A percentile compares a stretch with the other conserved stretches of the same genome.
These are phyloP conservation scores for Colletotrichum musae DNA, from an alignment of 2,329 filamentous ascomycete genomes.

Conservation along the genomic window DNA sequence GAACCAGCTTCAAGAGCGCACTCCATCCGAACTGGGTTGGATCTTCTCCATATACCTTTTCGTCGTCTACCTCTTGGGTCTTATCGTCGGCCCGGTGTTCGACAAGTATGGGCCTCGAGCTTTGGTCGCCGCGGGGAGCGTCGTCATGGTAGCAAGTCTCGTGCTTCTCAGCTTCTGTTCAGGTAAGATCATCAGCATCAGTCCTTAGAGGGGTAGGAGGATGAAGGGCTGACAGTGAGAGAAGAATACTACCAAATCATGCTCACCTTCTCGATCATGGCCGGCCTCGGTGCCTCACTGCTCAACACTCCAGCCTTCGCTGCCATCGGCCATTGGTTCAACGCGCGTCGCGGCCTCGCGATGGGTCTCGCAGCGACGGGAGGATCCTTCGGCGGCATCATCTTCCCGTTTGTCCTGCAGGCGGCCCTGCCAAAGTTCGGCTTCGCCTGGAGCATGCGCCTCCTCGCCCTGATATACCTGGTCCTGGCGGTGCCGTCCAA, in stretches of 20 bases:
- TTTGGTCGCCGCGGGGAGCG: conserved; percentile 77
- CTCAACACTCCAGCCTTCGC: conserved; percentile 88
- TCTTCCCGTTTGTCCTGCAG: conserved; percentile 71
- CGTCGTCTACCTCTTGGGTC: conserved; percentile 84
- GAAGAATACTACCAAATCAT: conserved; percentile 87
- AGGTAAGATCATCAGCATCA: conserved; percentile 55
- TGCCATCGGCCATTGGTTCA: conserved; percentile 87
- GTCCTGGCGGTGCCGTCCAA: conserved; percentile 60
- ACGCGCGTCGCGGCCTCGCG: conserved; percentile 80
- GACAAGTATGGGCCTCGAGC: conserved; percentile 85
- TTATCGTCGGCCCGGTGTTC: conserved; percentile 89
- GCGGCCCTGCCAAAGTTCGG: conserved; percentile 16
- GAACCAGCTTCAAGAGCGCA: conserved; percentile 79
- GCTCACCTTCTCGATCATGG: conserved; percentile 81
- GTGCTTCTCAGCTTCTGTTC: conserved; percentile 80
- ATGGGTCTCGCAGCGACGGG: conserved; percentile 87
- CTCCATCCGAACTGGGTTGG: conserved; percentile 82
- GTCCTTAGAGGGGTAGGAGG: not conserved
- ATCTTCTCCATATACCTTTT: conserved; percentile 89
- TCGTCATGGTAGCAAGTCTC: conserved; percentile 73
- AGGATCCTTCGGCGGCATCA: conserved; percentile 77
- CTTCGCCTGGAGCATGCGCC: conserved; percentile 62
- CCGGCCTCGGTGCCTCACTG: conserved; percentile 80
- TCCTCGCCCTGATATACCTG: conserved; percentile 63
- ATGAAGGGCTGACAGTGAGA: not conserved